Evolutionary conservation across 345 rosid species (phyloP).

Genomic region (Citrus unshiu): DNA sequence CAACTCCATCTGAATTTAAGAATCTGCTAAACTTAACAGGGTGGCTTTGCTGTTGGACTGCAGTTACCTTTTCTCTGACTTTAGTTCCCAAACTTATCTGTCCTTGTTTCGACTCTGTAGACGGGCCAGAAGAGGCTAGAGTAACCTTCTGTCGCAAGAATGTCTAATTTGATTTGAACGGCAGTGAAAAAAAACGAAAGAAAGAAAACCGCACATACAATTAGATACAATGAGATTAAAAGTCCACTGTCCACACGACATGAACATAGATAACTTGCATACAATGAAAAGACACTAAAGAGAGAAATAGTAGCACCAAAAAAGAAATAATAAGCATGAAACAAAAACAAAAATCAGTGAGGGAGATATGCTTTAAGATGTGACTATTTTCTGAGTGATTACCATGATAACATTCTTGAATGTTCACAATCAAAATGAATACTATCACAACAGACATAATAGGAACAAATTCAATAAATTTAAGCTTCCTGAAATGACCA

Average conservation of each 20-base stretch:
- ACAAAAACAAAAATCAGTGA: background rate
- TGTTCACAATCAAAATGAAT: background rate
- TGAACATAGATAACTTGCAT: background rate
- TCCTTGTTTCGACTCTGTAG: constrained; percentile 33
- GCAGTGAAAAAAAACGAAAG: background rate
- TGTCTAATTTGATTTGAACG: constrained; percentile 48
- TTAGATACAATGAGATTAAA: constrained; percentile 8
- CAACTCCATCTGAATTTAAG: background rate
- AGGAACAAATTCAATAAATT: background rate
- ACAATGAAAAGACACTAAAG: background rate
- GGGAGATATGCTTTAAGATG: background rate
- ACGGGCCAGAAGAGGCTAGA: constrained; percentile 53
- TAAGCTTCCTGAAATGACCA: background rate
- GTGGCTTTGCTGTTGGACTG: constrained; percentile 12
- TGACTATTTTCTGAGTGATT: background rate
- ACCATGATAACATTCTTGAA: background rate
- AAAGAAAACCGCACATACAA: background rate
- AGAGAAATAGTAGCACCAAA: background rate
- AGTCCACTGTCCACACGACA: background rate
- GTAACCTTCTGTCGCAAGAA: constrained; percentile 89
- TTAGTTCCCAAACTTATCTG: constrained; percentile 31
- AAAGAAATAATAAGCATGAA: background rate
- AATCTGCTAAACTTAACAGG: background rate
- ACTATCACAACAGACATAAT: background rate
- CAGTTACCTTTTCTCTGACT: constrained; percentile 18